Base-by-base conservation (phyloP, 768 basidiomycete species). In the Leccinum uliginosum region DNA sequence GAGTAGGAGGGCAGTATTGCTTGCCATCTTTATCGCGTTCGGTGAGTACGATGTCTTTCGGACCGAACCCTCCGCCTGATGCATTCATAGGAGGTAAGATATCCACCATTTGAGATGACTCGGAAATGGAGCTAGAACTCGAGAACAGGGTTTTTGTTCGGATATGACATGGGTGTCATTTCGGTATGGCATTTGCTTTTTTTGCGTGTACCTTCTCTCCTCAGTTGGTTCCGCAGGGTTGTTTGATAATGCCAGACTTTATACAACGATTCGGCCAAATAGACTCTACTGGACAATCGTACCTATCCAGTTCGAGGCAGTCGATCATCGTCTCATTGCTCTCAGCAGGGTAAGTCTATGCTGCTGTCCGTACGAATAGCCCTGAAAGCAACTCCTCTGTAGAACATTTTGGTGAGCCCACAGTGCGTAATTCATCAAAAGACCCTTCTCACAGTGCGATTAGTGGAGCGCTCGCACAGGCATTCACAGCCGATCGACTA, bases 181-280 rank as follows among this genome's bases (percentile, higher is more conserved):
- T 88, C 86, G 54, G 85, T 86, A 58, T 52, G 78, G 67, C 4
- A 5, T 15, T 47, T 34, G 17, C 19, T 3, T 54, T 35, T 35
- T 24, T 49, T 30, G 12, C n/a, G 15, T 53, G 35, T 55, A 38
- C n/a, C 53, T 53, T 51, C n/a, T 54, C 51, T 58, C 19, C 17
- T 54, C 12, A 52, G 10, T 24, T 15, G 17, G 19, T 14, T 32
- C 24, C 30, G 3, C 63, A 86, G 83, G 89, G 88, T 77, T 89
- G 86, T 64, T 71, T 91, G 30, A 89, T 90, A 57, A 89, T 89
- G 86, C 81, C 81, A 8, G 87, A 90, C 67, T 91, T 91, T 68
- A 77, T 88, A 62, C 61, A 73, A 52, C 81, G 87, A 12, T 90
- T 91, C 65, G 89, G 87, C 30, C 73, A 83, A 63, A 51, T 76